These are phyloP conservation scores for Sanghuangporus weigelae DNA, from an alignment of 1,284 basidiomycete species.

Conservation along the genomic window DNA sequence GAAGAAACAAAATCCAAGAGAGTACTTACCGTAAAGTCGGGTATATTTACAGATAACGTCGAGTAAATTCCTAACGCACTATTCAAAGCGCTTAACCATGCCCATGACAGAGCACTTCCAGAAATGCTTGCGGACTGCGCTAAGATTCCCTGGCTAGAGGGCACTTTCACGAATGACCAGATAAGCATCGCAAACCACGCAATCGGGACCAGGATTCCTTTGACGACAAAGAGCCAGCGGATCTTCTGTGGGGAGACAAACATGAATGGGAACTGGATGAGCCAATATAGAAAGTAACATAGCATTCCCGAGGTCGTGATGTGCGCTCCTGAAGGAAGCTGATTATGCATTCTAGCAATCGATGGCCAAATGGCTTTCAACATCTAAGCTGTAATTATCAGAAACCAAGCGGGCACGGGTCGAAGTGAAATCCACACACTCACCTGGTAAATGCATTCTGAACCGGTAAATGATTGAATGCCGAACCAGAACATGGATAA, in stretches of 20 bases:
- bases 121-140: conserved; percentile 38
- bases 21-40: conserved; percentile 57
- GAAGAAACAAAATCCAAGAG: not conserved
- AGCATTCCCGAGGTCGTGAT: conserved; percentile 65
- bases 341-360: conserved; percentile 57
- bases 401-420: not conserved
- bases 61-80: conserved; percentile 63
- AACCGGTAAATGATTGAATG: conserved; percentile 53
- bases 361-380: conserved; percentile 78
- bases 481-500: conserved; percentile 79
- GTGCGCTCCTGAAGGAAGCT: conserved; percentile 49
- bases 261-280: conserved; percentile 68
- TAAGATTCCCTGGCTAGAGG: conserved; percentile 44
- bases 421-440: conserved; percentile 3
- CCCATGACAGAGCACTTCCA: conserved; percentile 59
- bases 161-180: conserved; percentile 67
- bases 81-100: conserved; percentile 68
- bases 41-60: conserved; percentile 67
- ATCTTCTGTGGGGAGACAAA: conserved; percentile 73
- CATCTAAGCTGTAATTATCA: conserved; percentile 37
- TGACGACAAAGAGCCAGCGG: conserved; percentile 66
- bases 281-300: conserved; percentile 79
- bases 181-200: conserved; percentile 69
- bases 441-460: conserved; percentile 57
- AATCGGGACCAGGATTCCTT: conserved; percentile 60